phyloP scores from a whole-genome alignment of 129 eudicot species.

The carrot (Daucus carota) region DH1_v3.0 NC_030381.2:28594501-28595000 shows the following conservation, averaged over 20 bases:
- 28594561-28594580: constrained; percentile 79
- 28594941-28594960: neutral
- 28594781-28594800: constrained; percentile 19
- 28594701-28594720: constrained; percentile 60
- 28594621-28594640: constrained; percentile 40
- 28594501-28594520: constrained; percentile 85
- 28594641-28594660: constrained; percentile 54
- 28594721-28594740: constrained; percentile 27
- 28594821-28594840: constrained; percentile 5
- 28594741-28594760: constrained; percentile 47
- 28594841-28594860: constrained; percentile 18
- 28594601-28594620: constrained; percentile 40
- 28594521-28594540: constrained; percentile 91
- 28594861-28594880: constrained; percentile 4
- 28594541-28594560: constrained; percentile 60
- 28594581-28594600: constrained; percentile 85
- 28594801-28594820: constrained; percentile 11
- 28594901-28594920: neutral
- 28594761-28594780: constrained; percentile 30
- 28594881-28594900: constrained; percentile 12
- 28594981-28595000: neutral
- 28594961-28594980: neutral
- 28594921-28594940: neutral
- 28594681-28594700: constrained; percentile 69
- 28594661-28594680: constrained; percentile 46